Base-by-base conservation (phyloP, 495 filamentous ascomycete species). In the Hyaloscypha hepaticicola region DNA sequence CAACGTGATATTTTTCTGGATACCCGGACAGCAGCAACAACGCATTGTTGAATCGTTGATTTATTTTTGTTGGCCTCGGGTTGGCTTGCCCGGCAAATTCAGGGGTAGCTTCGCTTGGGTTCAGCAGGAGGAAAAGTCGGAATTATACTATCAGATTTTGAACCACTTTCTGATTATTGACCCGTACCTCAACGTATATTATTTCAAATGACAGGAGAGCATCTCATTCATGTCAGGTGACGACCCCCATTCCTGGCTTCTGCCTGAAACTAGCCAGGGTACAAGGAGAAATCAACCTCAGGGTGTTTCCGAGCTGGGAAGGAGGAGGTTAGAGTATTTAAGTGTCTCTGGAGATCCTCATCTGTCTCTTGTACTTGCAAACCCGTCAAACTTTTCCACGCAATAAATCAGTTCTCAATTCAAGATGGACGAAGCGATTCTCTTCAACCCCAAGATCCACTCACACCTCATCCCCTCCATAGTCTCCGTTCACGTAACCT, bases 401-500 rank as follows among this genome's bases (percentile, higher is more conserved):
- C 41, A 33, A 33, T 58, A 27, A 41, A 51, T 50, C 41, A 5
- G 16, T 27, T 58, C 26, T 24, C 48, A 53, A 33, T 16, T n/a
- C 19, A 58, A 62, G n/a, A 38, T 26, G 26, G 19, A 27, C 29
- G 28, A 57, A 45, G 59, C 67, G 55, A 56, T 55, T 3, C 29
- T 67, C n/a, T 67, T 56, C 60, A 26, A 60, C 51, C 56, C 68
- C n/a, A 25, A 16, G 27, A 1, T 34, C 19, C 68, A 66, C 57
- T 31, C 25, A 2, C 55, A 64, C n/a, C 60, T 70, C 34, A 24
- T 67, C 16, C 57, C 68, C 6, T 64, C 64, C 21, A 6, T 70
- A 33, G 64, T 63, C 34, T 8, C n/a, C 24, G 11, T 68, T 19
- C 69, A 68, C 34, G 33, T 4, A 34, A 34, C 48, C 22, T 71